A percentile compares a stretch with the other conserved stretches of the same genome.
phyloP scores from a whole-genome alignment of 257 asterid genomes.

The Forsythia suspensa region DNA sequence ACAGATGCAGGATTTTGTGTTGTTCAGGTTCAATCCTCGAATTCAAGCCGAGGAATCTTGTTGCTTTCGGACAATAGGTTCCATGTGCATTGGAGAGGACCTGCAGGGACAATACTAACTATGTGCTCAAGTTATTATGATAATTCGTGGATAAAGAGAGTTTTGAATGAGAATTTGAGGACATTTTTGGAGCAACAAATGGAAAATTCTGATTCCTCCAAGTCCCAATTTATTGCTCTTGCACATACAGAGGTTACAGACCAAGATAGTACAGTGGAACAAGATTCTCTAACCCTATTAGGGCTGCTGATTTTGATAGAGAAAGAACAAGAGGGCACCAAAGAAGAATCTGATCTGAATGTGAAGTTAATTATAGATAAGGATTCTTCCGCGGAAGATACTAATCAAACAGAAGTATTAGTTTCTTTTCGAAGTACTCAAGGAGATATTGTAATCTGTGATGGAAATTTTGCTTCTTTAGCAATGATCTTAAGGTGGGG shows the following conservation, averaged over 20 bases:
- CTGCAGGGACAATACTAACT: not conserved
- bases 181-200: not conserved
- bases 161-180: not conserved
- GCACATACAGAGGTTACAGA: not conserved
- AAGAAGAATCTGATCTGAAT: not conserved
- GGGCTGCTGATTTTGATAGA: not conserved
- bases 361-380: not conserved
- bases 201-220: not conserved
- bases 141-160: not conserved
- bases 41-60: not conserved
- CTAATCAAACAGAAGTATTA: not conserved
- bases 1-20: not conserved
- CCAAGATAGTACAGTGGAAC: not conserved
- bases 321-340: not conserved
- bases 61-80: not conserved
- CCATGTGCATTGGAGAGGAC: constrained; percentile 1
- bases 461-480: not conserved
- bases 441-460: constrained; percentile 3
- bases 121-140: constrained; percentile 2
- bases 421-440: not conserved
- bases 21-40: not conserved
- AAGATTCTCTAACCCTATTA: not conserved
- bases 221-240: not conserved
- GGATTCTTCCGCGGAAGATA: not conserved
- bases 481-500: not conserved